Percentiles rank a stretch among this genome's conserved stretches.
phyloP scores from a whole-genome alignment of 768 basidiomycete genomes.

The Suillus subaureus region DNA sequence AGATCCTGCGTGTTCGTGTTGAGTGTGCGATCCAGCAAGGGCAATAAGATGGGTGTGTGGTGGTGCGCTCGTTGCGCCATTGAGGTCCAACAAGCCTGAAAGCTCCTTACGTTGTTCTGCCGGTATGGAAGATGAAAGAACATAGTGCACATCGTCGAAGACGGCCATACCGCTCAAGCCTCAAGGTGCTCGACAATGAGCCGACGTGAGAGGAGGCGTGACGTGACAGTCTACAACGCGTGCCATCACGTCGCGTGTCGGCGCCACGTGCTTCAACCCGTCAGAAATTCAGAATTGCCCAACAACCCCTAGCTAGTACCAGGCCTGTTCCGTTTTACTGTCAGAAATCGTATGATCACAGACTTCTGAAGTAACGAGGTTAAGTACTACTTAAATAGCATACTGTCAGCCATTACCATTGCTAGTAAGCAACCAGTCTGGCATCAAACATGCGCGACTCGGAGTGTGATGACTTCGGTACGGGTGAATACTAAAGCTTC shows the following conservation, averaged over 20 bases:
- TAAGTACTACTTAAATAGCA: no score
- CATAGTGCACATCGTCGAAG: conserved; percentile 48
- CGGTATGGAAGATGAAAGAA: conserved; percentile 52
- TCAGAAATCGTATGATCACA: no score
- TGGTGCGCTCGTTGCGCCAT: conserved; percentile 52
- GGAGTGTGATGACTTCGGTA: no score
- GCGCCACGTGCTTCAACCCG: background rate
- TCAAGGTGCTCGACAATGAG: background rate
- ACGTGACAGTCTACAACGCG: conserved; percentile 10
- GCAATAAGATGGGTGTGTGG: conserved; percentile 55
- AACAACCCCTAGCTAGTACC: no score
- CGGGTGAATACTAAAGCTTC: no score
- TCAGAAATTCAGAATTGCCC: no score
- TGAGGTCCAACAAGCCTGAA: conserved; percentile 47
- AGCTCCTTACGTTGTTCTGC: conserved; percentile 46
- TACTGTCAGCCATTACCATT: no score
- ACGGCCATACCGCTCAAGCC: conserved; percentile 25
- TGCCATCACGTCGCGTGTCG: conserved; percentile 1
- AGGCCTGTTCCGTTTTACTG: no score
- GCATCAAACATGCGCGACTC: no score
- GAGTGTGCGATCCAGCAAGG: conserved; percentile 53
- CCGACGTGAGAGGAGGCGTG: conserved; percentile 5
- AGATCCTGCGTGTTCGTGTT: conserved; percentile 32
- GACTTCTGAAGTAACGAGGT: no score
- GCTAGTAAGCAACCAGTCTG: no score